Evolutionary conservation across 176 grass and related monocot genomes (phyloP).

Genomic region (Cocos nucifera): DNA sequence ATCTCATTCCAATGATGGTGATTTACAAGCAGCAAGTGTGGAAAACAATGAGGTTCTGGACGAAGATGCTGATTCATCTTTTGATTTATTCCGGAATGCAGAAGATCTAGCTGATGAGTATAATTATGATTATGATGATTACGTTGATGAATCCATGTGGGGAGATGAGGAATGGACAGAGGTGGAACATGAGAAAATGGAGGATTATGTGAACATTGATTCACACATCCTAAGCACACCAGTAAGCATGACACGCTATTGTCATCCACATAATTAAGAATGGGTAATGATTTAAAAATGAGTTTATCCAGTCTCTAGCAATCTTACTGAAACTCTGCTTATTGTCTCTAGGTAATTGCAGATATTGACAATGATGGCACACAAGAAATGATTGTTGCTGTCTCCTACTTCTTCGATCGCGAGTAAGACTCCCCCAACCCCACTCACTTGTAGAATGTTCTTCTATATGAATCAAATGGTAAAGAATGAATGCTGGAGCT

Average conservation of each 20-base stretch:
- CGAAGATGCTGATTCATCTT: constrained; percentile 72
- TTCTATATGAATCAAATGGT: not conserved
- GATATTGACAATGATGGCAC: constrained; percentile 89
- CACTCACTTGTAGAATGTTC: constrained; percentile 6
- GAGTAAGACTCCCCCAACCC: constrained; percentile 45
- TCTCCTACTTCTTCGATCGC: constrained; percentile 83
- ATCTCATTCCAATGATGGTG: constrained; percentile 23
- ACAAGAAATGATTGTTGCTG: constrained; percentile 87
- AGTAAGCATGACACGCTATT: constrained; percentile 33
- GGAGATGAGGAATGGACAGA: constrained; percentile 95
- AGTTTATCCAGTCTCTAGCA: too few relatives aligned
- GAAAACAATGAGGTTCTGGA: constrained; percentile 68
- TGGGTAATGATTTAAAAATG: too few relatives aligned
- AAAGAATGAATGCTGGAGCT: too few relatives aligned
- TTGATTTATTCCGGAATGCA: constrained; percentile 60
- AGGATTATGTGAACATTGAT: constrained; percentile 86
- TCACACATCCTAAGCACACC: constrained; percentile 84
- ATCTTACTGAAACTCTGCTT: too few relatives aligned
- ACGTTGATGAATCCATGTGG: constrained; percentile 65
- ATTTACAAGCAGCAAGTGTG: constrained; percentile 30
- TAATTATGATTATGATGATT: constrained; percentile 48
- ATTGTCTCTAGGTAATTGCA: constrained; percentile 69
- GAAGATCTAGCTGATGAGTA: constrained; percentile 43
- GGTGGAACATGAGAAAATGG: constrained; percentile 51
- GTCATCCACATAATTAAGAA: too few relatives aligned